A percentile compares a stretch with the other conserved stretches of the same genome.
These are phyloP conservation scores for Fusarium falciforme DNA, from an alignment of 2,329 filamentous ascomycete species.

Conservation along the genomic window DNA sequence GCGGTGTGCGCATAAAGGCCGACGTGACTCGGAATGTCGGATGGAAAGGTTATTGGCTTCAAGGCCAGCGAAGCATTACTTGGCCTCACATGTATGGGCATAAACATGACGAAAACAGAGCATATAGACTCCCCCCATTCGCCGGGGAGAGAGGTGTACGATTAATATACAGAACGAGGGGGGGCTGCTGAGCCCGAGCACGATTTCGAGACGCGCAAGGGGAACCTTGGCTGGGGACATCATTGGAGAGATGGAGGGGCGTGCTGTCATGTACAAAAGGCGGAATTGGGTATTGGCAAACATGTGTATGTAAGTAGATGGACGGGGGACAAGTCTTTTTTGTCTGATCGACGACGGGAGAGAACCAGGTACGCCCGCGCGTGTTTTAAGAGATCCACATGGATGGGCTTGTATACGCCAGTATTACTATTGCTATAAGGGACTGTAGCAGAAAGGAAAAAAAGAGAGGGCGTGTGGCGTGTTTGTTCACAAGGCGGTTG, in stretches of 20 bases:
- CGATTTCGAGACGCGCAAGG: neutral
- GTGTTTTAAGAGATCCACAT: neutral
- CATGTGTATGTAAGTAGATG: slow-evolving; percentile 3
- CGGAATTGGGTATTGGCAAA: slow-evolving; percentile 7
- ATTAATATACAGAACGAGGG: slow-evolving; percentile 10
- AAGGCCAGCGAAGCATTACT: slow-evolving; percentile 5
- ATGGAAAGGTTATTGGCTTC: neutral
- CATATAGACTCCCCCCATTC: slow-evolving; percentile 24
- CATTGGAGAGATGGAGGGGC: neutral
- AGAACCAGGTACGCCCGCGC: slow-evolving; percentile 7
- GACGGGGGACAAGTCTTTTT: neutral
- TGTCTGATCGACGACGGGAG: neutral
- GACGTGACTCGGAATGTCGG: neutral
- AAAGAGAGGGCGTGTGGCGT: slow-evolving; percentile 8
- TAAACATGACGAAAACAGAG: slow-evolving; percentile 24
- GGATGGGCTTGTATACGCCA: neutral
- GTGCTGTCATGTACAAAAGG: slow-evolving; percentile 26
- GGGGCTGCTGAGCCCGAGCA: neutral
- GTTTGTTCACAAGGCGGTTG: slow-evolving; percentile 9
- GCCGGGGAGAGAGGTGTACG: slow-evolving; percentile 11
- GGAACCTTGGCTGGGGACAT: slow-evolving; percentile 3
- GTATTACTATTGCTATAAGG: neutral
- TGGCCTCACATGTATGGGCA: slow-evolving; percentile 5
- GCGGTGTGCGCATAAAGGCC: slow-evolving; percentile 38
- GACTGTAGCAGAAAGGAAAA: neutral